phyloP scores from a whole-genome alignment of 805 yeast genomes.

The Yarrowia bubula region DNA sequence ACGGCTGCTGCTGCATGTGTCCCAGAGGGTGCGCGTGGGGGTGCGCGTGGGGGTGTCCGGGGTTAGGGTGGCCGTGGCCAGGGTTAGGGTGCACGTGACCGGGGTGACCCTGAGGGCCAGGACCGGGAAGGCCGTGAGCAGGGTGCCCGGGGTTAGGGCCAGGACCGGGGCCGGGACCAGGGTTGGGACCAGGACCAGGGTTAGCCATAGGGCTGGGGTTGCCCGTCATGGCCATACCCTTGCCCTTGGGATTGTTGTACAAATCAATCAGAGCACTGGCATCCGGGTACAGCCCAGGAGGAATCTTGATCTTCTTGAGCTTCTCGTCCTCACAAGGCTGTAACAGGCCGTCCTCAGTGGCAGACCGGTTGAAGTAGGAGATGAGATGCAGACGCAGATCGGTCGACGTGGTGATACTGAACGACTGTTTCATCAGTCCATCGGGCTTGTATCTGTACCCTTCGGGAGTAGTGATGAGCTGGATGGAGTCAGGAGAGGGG shows the following conservation, averaged over 20 bases:
- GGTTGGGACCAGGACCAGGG: not conserved
- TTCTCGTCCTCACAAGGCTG: conserved; percentile 50
- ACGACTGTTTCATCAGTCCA: conserved; percentile 65
- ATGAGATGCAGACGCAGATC: conserved; percentile 60
- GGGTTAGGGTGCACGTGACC: not conserved
- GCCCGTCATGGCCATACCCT: not conserved
- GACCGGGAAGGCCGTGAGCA: not conserved
- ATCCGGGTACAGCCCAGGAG: conserved; percentile 43
- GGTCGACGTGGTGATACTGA: conserved; percentile 53
- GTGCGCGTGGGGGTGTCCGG: not conserved
- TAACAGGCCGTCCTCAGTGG: conserved; percentile 38
- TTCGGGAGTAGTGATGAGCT: conserved; percentile 10
- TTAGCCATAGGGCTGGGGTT: not conserved
- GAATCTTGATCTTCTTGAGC: conserved; percentile 41
- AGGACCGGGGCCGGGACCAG: not conserved
- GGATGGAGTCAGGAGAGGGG: not conserved
- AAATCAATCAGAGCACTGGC: conserved; percentile 31
- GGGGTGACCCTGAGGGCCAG: not conserved
- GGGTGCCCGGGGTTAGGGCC: not conserved
- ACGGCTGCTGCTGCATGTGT: not conserved
- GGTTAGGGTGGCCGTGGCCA: not conserved
- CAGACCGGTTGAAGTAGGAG: conserved; percentile 47
- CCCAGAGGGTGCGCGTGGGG: too few species aligned
- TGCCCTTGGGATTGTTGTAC: conserved; percentile 26
- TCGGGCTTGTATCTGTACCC: conserved; percentile 46